Evolutionary conservation across 495 filamentous ascomycete species (phyloP).

Genomic region (Evernia prunastri): DNA sequence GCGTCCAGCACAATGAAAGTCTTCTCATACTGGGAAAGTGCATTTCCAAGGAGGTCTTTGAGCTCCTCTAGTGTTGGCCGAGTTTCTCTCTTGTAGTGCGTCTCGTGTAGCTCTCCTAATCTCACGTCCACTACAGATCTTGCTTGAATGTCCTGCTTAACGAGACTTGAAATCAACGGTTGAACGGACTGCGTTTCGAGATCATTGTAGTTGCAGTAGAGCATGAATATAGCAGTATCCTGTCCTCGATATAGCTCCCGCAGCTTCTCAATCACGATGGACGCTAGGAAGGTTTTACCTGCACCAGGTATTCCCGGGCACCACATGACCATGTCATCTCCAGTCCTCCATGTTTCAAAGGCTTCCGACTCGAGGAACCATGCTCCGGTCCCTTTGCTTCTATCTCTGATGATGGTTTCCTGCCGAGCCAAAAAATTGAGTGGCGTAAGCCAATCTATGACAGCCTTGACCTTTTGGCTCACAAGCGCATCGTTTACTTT

Average conservation of each 20-base stretch:
- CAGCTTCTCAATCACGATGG: constrained; percentile 33
- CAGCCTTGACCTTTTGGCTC: constrained; percentile 16
- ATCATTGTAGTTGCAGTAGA: constrained; percentile 26
- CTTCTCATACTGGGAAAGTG: constrained; percentile 13
- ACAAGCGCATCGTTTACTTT: constrained; percentile 15
- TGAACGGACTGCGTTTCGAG: constrained; percentile 18
- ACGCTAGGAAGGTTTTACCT: constrained; percentile 16
- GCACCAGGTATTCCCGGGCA: constrained; percentile 16
- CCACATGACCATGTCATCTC: constrained; percentile 5
- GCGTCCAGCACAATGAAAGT: constrained; percentile 23
- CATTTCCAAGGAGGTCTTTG: constrained; percentile 8
- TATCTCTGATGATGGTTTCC: not conserved
- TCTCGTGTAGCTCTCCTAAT: constrained; percentile 17
- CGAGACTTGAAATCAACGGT: constrained; percentile 20
- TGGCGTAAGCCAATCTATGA: constrained; percentile 21
- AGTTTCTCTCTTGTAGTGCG: constrained; percentile 6
- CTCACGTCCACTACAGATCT: constrained; percentile 9
- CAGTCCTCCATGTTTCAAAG: constrained; percentile 6
- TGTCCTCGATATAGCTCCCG: not conserved
- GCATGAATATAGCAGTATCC: constrained; percentile 16
- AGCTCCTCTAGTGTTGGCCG: constrained; percentile 16
- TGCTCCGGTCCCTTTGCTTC: constrained; percentile 4
- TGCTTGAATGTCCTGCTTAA: constrained; percentile 23
- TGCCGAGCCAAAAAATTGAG: constrained; percentile 22
- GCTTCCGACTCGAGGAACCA: constrained; percentile 11